phyloP scores from a whole-genome alignment of 257 asterid genomes.

The Ilex asprella region DNA sequence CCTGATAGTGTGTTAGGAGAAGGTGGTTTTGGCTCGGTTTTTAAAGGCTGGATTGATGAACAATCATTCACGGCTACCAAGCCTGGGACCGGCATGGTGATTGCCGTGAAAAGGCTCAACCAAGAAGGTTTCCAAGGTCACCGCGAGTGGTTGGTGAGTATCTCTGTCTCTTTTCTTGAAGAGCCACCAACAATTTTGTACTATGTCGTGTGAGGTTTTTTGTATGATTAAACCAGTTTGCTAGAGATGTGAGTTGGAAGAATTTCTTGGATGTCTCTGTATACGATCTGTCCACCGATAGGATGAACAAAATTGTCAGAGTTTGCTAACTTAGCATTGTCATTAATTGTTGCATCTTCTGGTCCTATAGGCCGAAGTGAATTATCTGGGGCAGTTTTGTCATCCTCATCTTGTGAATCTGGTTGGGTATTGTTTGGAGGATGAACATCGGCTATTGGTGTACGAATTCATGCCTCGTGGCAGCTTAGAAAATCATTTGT shows the following conservation, averaged over 20 bases:
- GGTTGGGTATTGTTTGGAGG: slow-evolving; percentile 60
- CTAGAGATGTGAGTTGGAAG: too few relatives aligned
- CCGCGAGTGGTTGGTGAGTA: slow-evolving; percentile 82
- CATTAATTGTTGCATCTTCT: slow-evolving; percentile 5
- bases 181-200: too few relatives aligned
- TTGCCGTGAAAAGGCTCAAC: slow-evolving; percentile 79
- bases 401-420: slow-evolving; percentile 59
- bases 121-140: slow-evolving; percentile 78
- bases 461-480: slow-evolving; percentile 42
- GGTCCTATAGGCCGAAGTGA: slow-evolving; percentile 45
- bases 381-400: slow-evolving; percentile 50
- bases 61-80: slow-evolving; percentile 51
- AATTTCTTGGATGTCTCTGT: too few relatives aligned
- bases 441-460: slow-evolving; percentile 47
- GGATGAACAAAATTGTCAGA: too few relatives aligned
- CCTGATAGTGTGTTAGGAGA: slow-evolving; percentile 82
- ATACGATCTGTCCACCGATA: too few relatives aligned
- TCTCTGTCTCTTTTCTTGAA: neutral
- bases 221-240: too few relatives aligned
- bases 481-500: slow-evolving; percentile 64
- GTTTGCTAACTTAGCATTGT: too few relatives aligned
- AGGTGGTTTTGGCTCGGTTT: slow-evolving; percentile 86
- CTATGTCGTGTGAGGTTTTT: too few relatives aligned
- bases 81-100: slow-evolving; percentile 66
- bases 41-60: slow-evolving; percentile 89